Conservation (phyloP, 306 rosid species). For the Delonix regia region DNA sequence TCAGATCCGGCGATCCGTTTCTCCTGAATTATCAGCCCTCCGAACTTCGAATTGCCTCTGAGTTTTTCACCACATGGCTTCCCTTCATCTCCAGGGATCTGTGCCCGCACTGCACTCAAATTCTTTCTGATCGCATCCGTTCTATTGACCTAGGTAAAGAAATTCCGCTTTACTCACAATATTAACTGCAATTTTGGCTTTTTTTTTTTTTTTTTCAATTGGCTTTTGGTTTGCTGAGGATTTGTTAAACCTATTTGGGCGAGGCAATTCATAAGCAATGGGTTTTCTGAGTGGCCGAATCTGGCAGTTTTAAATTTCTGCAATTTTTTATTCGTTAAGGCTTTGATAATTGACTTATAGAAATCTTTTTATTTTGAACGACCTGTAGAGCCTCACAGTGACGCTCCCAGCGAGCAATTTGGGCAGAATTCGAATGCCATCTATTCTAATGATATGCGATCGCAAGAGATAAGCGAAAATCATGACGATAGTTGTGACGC, state of each 20-base stretch:
- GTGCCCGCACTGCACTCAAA: slow-evolving; percentile 49
- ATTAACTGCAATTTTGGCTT: background rate
- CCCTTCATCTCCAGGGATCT: slow-evolving; percentile 69
- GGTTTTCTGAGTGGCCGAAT: background rate
- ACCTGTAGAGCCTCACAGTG: slow-evolving; percentile 34
- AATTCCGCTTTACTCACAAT: background rate
- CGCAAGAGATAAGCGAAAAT: slow-evolving; percentile 25
- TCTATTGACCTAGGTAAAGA: slow-evolving; percentile 50
- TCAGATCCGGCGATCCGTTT: slow-evolving; percentile 45
- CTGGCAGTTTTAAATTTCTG: background rate
- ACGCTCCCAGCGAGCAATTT: slow-evolving; percentile 5
- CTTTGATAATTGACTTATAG: background rate
- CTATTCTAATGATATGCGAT: background rate
- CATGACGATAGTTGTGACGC: slow-evolving; percentile 34
- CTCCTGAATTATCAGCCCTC: slow-evolving; percentile 51
- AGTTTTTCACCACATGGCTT: slow-evolving; percentile 67
- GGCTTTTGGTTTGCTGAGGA: background rate
- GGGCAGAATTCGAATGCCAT: slow-evolving; percentile 27
- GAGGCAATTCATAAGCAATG: background rate
- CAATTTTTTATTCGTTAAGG: background rate
- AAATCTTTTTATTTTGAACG: background rate
- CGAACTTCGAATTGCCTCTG: slow-evolving; percentile 64
- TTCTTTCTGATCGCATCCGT: slow-evolving; percentile 56
- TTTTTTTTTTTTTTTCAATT: background rate
- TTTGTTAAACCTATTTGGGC: background rate